These are phyloP conservation scores for Ceratocystis diversiconidia DNA, from an alignment of 2,329 filamentous ascomycete species.

Conservation along the genomic window DNA sequence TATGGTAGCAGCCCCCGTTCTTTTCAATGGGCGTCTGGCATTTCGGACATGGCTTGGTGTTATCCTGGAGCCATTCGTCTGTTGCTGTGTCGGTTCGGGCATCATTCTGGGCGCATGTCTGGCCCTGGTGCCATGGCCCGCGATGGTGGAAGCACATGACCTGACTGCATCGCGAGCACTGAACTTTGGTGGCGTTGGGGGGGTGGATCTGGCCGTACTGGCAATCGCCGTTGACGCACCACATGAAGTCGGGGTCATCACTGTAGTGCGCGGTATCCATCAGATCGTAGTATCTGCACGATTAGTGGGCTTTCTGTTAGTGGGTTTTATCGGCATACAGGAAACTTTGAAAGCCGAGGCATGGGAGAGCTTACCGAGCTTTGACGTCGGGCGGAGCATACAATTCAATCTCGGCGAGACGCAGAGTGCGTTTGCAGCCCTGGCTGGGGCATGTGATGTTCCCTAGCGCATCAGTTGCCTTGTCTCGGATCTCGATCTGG, in stretches of 20 bases:
- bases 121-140: slow-evolving; percentile 3
- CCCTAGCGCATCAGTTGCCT: background rate
- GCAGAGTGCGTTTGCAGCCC: slow-evolving; percentile 3
- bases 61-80: background rate
- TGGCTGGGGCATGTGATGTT: background rate
- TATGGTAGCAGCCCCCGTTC: slow-evolving; percentile 9
- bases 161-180: slow-evolving; percentile 34
- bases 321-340: no score
- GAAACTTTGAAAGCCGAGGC: background rate
- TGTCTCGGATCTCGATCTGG: background rate
- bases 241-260: slow-evolving; percentile 55
- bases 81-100: background rate
- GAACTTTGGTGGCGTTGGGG: slow-evolving; percentile 51
- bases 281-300: background rate
- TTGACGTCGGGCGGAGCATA: slow-evolving; percentile 4
- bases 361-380: background rate
- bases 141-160: slow-evolving; percentile 7
- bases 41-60: background rate
- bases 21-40: background rate
- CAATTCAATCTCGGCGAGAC: background rate
- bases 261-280: background rate
- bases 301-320: no score
- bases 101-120: background rate
- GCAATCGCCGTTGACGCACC: slow-evolving; percentile 59
- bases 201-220: slow-evolving; percentile 55